Evolutionary conservation across 768 basidiomycete species (phyloP), one percentile per base, ranked within the genome.

Genomic region (Serendipita sp.): DNA sequence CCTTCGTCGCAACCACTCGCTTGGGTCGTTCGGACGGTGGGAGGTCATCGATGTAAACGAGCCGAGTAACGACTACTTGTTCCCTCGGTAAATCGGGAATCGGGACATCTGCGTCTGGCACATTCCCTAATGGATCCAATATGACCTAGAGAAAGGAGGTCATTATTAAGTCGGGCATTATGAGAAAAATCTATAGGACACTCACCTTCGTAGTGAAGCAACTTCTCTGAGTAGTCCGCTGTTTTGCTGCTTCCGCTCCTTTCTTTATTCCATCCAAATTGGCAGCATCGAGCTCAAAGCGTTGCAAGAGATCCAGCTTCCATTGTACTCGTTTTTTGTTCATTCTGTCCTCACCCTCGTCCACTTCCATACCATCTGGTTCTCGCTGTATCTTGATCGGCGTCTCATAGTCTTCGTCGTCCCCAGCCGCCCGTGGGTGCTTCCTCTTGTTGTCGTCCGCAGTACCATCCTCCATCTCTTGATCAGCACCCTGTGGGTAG

Each of bases 381-480:
- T 73, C 82, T 61, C 72, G 61, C 28, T 73, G 73, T 38, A 74
- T 72, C 66, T 74, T 74, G 48, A 78, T 74, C 2, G 88, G 87
- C 11, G 85, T 86, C 68, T 79, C 77, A 66, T 88, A 89, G 64
- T 88, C 88, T 67, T 85, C 88, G 28, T 89, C 87, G 26, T 92
- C 89, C 1, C 89, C 90, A 3, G 88, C 80, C 1, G 83, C 89
- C 67, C 82, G 75, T 61, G 70, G 72, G 72, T 89, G 86, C 65
- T 72, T 70, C 31, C 62, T 7, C 2, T 69, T 72, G 65, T 28
- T 65, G 66, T 56, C 71, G 62, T 72, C 72, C 9, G 67, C 71
- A 56, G 75, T 75, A 2, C 65, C 64, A 50, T 71, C 71, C 38
- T 70, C 72, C 34, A 66, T 67, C 44, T 68, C 69, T 30, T 42